These are phyloP conservation scores for Magnolia sinica DNA, from an alignment of 164 flowering plant genomes.

Conservation along the genomic window DNA sequence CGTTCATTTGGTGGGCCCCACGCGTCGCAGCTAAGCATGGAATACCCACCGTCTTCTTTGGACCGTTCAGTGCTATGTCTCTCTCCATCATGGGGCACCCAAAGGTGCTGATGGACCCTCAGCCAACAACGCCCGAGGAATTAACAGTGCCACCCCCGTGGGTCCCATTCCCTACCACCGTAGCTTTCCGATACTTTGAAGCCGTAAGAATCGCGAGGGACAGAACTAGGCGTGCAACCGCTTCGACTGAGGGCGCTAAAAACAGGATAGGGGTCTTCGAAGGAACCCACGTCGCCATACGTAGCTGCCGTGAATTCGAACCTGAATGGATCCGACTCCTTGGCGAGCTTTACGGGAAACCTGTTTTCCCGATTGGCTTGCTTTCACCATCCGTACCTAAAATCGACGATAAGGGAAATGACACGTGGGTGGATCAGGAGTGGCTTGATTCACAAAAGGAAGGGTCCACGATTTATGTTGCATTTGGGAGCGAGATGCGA, in stretches of 20 bases:
- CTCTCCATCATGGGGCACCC: slow-evolving; percentile 3
- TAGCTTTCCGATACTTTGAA: slow-evolving; percentile 11
- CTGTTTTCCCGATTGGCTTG: slow-evolving; percentile 17
- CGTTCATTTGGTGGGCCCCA: slow-evolving; percentile 24
- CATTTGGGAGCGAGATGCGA: slow-evolving; percentile 36
- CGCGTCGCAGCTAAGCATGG: slow-evolving; percentile 20
- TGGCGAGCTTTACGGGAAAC: slow-evolving; percentile 8
- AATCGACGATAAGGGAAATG: not conserved
- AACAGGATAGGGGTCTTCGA: not conserved
- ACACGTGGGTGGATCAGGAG: not conserved
- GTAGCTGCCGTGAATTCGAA: slow-evolving; percentile 13
- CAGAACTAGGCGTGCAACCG: not conserved
- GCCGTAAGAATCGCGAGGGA: not conserved
- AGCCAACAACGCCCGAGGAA: not conserved
- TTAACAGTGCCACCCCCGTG: not conserved
- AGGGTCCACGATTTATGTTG: slow-evolving; percentile 28
- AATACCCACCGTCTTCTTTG: slow-evolving; percentile 20
- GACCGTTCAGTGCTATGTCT: slow-evolving; percentile 6
- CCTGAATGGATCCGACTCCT: slow-evolving; percentile 10
- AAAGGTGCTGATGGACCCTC: not conserved
- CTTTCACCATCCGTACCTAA: not conserved
- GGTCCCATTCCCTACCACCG: slow-evolving; percentile 2
- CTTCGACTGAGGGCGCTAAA: not conserved
- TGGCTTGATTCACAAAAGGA: slow-evolving; percentile 42
- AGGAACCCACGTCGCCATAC: slow-evolving; percentile 1